These are phyloP conservation scores for Pseudogymnoascus sp. DNA, from an alignment of 2,329 filamentous ascomycete genomes.

Conservation along the genomic window DNA sequence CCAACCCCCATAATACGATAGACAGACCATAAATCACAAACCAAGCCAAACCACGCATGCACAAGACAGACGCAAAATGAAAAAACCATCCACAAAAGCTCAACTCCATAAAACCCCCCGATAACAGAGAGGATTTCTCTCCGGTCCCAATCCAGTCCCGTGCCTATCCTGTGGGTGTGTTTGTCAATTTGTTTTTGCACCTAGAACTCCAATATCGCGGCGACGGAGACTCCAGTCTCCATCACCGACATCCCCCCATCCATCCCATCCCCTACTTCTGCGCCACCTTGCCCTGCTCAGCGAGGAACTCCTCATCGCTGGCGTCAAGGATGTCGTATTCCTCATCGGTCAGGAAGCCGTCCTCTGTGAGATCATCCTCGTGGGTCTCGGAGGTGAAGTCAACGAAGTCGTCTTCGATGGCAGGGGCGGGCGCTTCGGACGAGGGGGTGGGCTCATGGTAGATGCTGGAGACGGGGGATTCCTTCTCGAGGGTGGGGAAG, in stretches of 20 bases:
- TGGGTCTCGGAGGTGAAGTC: slow-evolving; percentile 48
- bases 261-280: not conserved
- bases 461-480: slow-evolving; percentile 77
- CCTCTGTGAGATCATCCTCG: slow-evolving; percentile 52
- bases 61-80: not conserved
- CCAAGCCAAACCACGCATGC: not conserved
- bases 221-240: not conserved
- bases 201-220: not conserved
- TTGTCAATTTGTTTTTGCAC: slow-evolving; percentile 4
- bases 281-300: slow-evolving; percentile 37
- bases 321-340: slow-evolving; percentile 97
- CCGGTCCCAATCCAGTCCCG: not conserved
- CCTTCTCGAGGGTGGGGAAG: slow-evolving; percentile 93
- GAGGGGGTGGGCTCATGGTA: slow-evolving; percentile 47
- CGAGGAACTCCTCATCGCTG: slow-evolving; percentile 76
- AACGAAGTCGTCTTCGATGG: slow-evolving; percentile 42
- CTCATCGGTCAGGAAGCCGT: slow-evolving; percentile 89
- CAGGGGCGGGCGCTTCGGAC: slow-evolving; percentile 32
- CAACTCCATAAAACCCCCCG: not conserved
- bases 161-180: not conserved
- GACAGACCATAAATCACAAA: not conserved
- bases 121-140: not conserved
- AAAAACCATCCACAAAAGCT: not conserved
- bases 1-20: not conserved
- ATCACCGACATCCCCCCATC: not conserved